phyloP scores from a whole-genome alignment of 1,139 yeast genomes.

The Nakaseomyces uthaithaninus region DNA sequence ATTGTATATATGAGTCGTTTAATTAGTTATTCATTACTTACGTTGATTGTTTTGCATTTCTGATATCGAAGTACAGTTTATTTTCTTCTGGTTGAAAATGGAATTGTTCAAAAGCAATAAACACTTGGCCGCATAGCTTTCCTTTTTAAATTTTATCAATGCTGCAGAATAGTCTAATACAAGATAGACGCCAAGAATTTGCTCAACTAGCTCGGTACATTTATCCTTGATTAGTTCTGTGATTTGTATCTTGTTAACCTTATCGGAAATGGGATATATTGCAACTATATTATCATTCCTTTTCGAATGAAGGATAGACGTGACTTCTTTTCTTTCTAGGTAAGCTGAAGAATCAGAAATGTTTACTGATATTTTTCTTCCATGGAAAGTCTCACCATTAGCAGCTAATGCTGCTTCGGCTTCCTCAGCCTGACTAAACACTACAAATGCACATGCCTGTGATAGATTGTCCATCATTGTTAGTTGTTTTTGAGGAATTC shows the following conservation, averaged over 20 bases:
- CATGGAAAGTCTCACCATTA: constrained; percentile 36
- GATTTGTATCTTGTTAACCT: constrained; percentile 40
- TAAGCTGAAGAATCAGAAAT: constrained; percentile 36
- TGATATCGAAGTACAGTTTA: constrained; percentile 36
- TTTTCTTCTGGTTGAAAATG: constrained; percentile 33
- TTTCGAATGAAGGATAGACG: constrained; percentile 24
- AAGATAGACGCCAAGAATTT: constrained; percentile 33
- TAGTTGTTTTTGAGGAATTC: constrained; percentile 36
- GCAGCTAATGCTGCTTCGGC: constrained; percentile 38
- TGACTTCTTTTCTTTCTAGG: constrained; percentile 28
- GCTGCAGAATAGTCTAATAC: constrained; percentile 47
- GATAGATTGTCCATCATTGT: constrained; percentile 26
- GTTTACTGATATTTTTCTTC: constrained; percentile 40
- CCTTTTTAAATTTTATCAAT: constrained; percentile 42
- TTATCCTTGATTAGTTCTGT: constrained; percentile 32
- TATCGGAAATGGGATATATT: constrained; percentile 41
- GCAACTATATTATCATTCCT: constrained; percentile 37
- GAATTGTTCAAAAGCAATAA: constrained; percentile 42
- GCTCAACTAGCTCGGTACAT: constrained; percentile 36
- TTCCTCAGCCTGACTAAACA: constrained; percentile 36
- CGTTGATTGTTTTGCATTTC: constrained; percentile 27
- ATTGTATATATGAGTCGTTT: no score
- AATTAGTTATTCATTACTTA: constrained; percentile 1
- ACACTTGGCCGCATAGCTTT: constrained; percentile 51
- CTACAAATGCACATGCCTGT: constrained; percentile 53